A percentile compares a stretch with the other conserved stretches of the same genome.
These are phyloP conservation scores for Mycotypha africana DNA, from an alignment of 371 early-diverging fungal genomes.

Conservation along the genomic window DNA sequence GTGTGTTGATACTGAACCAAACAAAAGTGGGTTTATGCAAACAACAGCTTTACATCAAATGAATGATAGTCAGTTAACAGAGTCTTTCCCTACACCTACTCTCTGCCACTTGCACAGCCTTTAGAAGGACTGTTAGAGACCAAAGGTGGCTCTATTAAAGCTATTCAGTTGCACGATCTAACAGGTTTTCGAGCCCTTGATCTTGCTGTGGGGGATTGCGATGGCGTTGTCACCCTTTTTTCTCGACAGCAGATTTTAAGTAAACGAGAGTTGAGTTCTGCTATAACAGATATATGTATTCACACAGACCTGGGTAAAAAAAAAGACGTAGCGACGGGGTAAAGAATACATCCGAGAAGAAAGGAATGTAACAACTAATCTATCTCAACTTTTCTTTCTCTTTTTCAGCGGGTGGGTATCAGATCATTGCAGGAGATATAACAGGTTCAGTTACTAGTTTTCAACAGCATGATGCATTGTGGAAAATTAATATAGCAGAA, in stretches of 20 bases:
- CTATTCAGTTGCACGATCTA: slow-evolving; percentile 35
- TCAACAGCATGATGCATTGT: slow-evolving; percentile 35
- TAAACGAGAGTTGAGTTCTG: slow-evolving; percentile 31
- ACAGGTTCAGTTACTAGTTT: slow-evolving; percentile 39
- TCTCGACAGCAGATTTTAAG: slow-evolving; percentile 42
- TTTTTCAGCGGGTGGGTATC: slow-evolving; percentile 33
- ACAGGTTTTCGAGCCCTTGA: slow-evolving; percentile 39
- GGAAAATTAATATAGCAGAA: slow-evolving; percentile 38
- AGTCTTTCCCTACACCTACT: neutral
- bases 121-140: slow-evolving; percentile 43
- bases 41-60: too few relatives aligned
- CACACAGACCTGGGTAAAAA: slow-evolving; percentile 25
- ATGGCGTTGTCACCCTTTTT: slow-evolving; percentile 42
- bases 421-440: slow-evolving; percentile 42
- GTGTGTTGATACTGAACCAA: slow-evolving; percentile 37
- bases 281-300: slow-evolving; percentile 33
- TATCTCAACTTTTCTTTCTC: neutral
- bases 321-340: too few relatives aligned
- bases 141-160: slow-evolving; percentile 41
- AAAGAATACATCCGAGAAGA: too few relatives aligned
- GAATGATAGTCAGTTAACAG: too few relatives aligned
- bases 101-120: slow-evolving; percentile 15
- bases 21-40: slow-evolving; percentile 41
- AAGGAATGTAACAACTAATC: too few relatives aligned
- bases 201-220: slow-evolving; percentile 45